Conservation (phyloP, 257 asterid species). For the Penstemon newberryi region DNA sequence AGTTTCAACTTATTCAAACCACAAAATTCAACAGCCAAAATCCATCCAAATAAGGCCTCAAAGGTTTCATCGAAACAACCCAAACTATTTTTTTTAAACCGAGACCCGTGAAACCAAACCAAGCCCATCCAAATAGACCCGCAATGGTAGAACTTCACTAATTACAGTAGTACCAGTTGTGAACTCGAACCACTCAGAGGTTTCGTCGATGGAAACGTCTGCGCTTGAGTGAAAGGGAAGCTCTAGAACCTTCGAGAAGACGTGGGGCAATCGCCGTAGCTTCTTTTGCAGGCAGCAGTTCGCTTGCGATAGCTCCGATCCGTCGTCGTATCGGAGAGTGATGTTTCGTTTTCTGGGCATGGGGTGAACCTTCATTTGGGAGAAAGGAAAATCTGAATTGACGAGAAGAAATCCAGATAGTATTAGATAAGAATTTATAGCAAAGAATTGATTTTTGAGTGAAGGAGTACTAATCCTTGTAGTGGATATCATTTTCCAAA, state of each 20-base stretch:
- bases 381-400: neutral
- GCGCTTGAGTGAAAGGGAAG: slow-evolving; percentile 72
- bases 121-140: too few relatives aligned
- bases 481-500: too few relatives aligned
- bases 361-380: slow-evolving; percentile 71
- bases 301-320: slow-evolving; percentile 44
- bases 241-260: slow-evolving; percentile 72
- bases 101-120: too few relatives aligned
- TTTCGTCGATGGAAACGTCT: slow-evolving; percentile 58
- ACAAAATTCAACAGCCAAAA: too few relatives aligned
- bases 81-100: too few relatives aligned
- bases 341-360: slow-evolving; percentile 47
- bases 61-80: too few relatives aligned
- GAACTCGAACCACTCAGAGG: slow-evolving; percentile 50
- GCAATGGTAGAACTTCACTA: too few relatives aligned
- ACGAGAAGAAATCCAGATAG: neutral
- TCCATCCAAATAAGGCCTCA: too few relatives aligned
- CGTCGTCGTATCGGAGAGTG: slow-evolving; percentile 60
- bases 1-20: too few relatives aligned
- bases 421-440: neutral
- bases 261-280: slow-evolving; percentile 71
- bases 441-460: too few relatives aligned
- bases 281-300: slow-evolving; percentile 54
- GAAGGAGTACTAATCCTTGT: too few relatives aligned
- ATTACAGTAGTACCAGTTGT: neutral